These are phyloP conservation scores for Avena atlantica DNA, from an alignment of 176 grass and related monocot species.

Conservation along the genomic window DNA sequence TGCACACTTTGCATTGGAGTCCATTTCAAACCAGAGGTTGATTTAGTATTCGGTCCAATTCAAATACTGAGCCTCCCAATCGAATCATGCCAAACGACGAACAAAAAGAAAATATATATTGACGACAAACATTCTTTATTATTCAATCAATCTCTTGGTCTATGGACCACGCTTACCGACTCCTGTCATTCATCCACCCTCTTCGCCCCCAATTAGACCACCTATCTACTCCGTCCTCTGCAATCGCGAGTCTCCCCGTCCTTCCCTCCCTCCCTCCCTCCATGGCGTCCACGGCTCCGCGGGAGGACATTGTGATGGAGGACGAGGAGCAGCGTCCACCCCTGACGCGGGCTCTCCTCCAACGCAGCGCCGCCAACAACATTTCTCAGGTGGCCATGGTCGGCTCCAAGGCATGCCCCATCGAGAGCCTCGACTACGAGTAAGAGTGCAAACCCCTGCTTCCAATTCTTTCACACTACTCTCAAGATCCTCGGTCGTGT, in stretches of 20 bases:
- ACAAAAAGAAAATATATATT: too few relatives aligned
- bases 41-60: too few relatives aligned
- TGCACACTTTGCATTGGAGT: too few relatives aligned
- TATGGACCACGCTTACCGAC: background rate
- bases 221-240: background rate
- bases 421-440: conserved; percentile 98
- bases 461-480: background rate
- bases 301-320: conserved; percentile 40
- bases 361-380: conserved; percentile 67
- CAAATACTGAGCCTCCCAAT: too few relatives aligned
- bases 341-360: conserved; percentile 57
- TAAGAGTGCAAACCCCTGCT: conserved; percentile 25
- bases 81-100: too few relatives aligned
- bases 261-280: background rate
- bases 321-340: conserved; percentile 21
- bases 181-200: background rate
- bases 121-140: too few relatives aligned
- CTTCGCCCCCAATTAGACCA: background rate
- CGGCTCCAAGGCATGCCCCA: conserved; percentile 91
- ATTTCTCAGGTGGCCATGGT: conserved; percentile 94
- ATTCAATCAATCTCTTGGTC: background rate
- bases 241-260: background rate
- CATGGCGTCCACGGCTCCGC: conserved; percentile 41
- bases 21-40: too few relatives aligned
- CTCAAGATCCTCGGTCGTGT: background rate